Evolutionary conservation across 2,329 filamentous ascomycete genomes (phyloP), one percentile per base, ranked within the genome.

Genomic region (Penicillium palitans): DNA sequence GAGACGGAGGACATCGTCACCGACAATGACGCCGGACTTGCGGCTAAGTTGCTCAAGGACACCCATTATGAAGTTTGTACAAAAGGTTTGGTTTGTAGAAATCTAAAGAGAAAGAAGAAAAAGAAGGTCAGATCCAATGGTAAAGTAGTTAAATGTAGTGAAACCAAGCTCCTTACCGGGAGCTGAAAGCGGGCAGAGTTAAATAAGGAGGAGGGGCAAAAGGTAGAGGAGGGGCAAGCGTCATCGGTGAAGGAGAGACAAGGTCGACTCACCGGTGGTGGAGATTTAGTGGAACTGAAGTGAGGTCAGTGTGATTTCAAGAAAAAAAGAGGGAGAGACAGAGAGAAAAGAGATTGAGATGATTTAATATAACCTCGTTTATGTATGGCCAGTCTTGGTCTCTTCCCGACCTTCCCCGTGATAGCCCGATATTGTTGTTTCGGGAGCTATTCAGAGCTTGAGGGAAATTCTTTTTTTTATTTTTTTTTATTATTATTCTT

Each of bases 1-100:
- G 73, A 96, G 90, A 75, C 78, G 78, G 67, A 84, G 76, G 66
- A 87, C 85, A 76, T 88, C 86, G 68, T 88, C 85, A 70, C 86
- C 86, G 68, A 84, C 81, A 76, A 89, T 88, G 74, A 87, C 84
- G 72, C 87, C 87, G 66, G 79, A 67, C 81, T 88, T 88, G 77
- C 86, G 81, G 73, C 74, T 81, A 62, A 89, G 83, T 74, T 84
- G 77, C 68, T 85, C 83, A 58, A 76, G 68, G 66, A 71, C 72
- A 79, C 78, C 78, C 75, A 78, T 78, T 66, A 61, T 77, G 55
- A 41, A 63, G 41, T 45, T 53, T 41, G 47, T 57, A 62, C 24
- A 47, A 42, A n/a, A 21, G 46, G 27, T 21, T 47, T 47, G 15
- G 31, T 25, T 55, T 47, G 35, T 37, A 48, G 55, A 50, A 46